phyloP scores from a whole-genome alignment of 768 basidiomycete species.

The Royoungia palumana region DNA sequence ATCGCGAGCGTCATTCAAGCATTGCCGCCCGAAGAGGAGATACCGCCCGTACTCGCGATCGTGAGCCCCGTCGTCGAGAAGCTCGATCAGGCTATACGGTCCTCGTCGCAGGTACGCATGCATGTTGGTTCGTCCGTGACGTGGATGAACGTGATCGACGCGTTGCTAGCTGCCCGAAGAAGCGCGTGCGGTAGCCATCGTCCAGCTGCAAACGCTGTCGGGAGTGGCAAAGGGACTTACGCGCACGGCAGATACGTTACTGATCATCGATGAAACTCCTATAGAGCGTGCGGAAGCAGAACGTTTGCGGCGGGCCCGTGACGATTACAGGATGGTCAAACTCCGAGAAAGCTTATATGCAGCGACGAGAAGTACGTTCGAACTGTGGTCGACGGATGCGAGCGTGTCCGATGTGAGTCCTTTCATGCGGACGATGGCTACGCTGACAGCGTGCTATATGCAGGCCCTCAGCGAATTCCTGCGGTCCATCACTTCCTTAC shows the following conservation, averaged over 20 bases:
- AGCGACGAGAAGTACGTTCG: conserved; percentile 57
- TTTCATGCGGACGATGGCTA: neutral
- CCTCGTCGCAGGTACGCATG: conserved; percentile 47
- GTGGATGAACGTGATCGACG: neutral
- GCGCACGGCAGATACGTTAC: conserved; percentile 63
- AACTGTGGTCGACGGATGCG: conserved; percentile 78
- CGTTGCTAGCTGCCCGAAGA: conserved; percentile 63
- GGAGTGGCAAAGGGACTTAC: conserved; percentile 89
- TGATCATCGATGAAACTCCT: conserved; percentile 56
- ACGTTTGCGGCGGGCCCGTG: conserved; percentile 55
- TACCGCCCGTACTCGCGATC: conserved; percentile 76
- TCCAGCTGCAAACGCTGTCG: conserved; percentile 75
- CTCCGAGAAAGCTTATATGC: conserved; percentile 66
- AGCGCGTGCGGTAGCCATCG: conserved; percentile 58
- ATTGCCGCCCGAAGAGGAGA: conserved; percentile 71
- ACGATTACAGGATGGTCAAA: conserved; percentile 58
- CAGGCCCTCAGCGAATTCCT: conserved; percentile 81
- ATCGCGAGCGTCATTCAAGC: conserved; percentile 95
- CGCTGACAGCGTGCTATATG: conserved; percentile 3
- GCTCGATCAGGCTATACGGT: conserved; percentile 58
- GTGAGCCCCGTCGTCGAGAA: conserved; percentile 71
- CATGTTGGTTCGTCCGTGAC: neutral
- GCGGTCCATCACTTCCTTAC: conserved; percentile 81
- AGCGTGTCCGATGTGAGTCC: conserved; percentile 69
- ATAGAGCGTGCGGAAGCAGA: conserved; percentile 50